phyloP scores from a whole-genome alignment of 1,284 basidiomycete species.

The Ganoderma multipileum region DNA sequence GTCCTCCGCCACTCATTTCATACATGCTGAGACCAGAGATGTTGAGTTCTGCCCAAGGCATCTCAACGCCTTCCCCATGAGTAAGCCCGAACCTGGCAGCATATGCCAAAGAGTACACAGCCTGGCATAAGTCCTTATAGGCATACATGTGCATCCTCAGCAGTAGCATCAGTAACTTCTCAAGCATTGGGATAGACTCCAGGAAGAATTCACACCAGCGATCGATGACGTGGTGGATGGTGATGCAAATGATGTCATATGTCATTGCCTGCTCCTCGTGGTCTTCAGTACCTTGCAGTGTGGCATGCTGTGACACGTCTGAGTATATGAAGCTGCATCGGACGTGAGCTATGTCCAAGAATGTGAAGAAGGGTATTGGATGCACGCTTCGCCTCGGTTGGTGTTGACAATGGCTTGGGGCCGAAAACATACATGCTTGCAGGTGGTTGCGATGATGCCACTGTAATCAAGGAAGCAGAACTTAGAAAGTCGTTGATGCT shows the following conservation, averaged over 20 bases:
- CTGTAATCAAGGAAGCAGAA: constrained; percentile 3
- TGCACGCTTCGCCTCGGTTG: constrained; percentile 1
- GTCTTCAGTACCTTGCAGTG: background rate
- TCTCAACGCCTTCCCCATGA: constrained; percentile 14
- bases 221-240: background rate
- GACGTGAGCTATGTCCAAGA: background rate
- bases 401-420: background rate
- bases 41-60: constrained; percentile 10
- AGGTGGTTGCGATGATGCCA: background rate
- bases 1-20: constrained; percentile 9
- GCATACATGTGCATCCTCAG: constrained; percentile 10
- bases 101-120: constrained; percentile 4
- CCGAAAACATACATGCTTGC: constrained; percentile 1
- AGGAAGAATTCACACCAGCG: constrained; percentile 3
- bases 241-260: constrained; percentile 1
- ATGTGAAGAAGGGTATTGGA: too few species aligned
- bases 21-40: background rate
- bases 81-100: background rate
- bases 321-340: background rate
- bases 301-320: background rate
- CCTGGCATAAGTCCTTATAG: constrained; percentile 14
- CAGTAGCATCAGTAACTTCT: background rate
- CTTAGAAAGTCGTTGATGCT: background rate
- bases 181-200: background rate
- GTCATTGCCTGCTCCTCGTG: background rate